phyloP scores from a whole-genome alignment of 495 filamentous ascomycete species.

The Aspergillus egyptiacus region DNA sequence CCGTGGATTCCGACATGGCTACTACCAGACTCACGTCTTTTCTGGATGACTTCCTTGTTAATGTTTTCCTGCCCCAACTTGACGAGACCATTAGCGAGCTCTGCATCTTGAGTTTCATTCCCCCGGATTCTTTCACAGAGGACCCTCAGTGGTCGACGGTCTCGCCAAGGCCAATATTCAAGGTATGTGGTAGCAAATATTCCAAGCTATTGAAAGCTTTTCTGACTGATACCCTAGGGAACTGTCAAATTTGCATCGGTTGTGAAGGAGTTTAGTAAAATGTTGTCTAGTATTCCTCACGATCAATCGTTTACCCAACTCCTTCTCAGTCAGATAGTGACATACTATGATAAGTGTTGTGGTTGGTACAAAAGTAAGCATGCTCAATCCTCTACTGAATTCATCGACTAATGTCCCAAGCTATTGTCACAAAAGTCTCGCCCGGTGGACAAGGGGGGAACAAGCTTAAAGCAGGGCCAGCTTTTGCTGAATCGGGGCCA shows the following conservation, averaged over 20 bases:
- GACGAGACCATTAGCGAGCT: slow-evolving; percentile 92
- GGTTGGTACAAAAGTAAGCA: slow-evolving; percentile 73
- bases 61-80: slow-evolving; percentile 93
- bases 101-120: slow-evolving; percentile 73
- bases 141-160: slow-evolving; percentile 74
- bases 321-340: slow-evolving; percentile 81
- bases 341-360: slow-evolving; percentile 86
- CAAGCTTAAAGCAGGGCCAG: slow-evolving; percentile 65
- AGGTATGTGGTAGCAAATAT: slow-evolving; percentile 30
- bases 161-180: slow-evolving; percentile 82
- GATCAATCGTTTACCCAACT: slow-evolving; percentile 92
- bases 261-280: slow-evolving; percentile 82
- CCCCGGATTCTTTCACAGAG: slow-evolving; percentile 79
- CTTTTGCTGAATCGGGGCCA: slow-evolving; percentile 62
- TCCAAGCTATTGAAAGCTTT: background rate
- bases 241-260: slow-evolving; percentile 80
- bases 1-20: slow-evolving; percentile 72
- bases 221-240: slow-evolving; percentile 43
- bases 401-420: slow-evolving; percentile 18
- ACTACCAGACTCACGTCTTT: slow-evolving; percentile 88
- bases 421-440: slow-evolving; percentile 40
- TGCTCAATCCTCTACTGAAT: background rate
- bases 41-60: slow-evolving; percentile 95
- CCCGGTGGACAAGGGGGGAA: slow-evolving; percentile 33
- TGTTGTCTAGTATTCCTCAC: slow-evolving; percentile 92